phyloP scores from a whole-genome alignment of 305 asterid genomes.

The Rubia tinctorum region DNA sequence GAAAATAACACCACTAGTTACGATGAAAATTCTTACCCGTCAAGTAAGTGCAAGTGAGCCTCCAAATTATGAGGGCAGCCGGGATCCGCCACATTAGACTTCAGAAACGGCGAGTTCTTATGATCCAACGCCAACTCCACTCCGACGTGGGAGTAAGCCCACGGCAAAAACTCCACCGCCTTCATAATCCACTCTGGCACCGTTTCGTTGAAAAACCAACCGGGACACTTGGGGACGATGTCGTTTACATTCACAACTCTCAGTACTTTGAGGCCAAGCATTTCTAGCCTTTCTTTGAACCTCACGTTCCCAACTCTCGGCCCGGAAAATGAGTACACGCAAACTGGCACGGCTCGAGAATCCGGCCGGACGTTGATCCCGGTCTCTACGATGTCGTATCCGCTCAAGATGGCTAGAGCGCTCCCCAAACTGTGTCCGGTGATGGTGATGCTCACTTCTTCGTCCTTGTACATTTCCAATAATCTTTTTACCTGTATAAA shows the following conservation, averaged over 20 bases:
- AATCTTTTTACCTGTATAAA: slow-evolving; percentile 15
- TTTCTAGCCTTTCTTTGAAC: slow-evolving; percentile 28
- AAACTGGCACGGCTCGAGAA: slow-evolving; percentile 13
- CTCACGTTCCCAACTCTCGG: slow-evolving; percentile 34
- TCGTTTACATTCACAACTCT: slow-evolving; percentile 34
- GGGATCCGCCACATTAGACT: slow-evolving; percentile 22
- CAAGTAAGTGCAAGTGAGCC: slow-evolving; percentile 47
- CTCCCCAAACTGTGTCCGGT: slow-evolving; percentile 37
- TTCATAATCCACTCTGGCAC: slow-evolving; percentile 26
- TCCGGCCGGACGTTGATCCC: slow-evolving; percentile 16
- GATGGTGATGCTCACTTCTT: slow-evolving; percentile 30
- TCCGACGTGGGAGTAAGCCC: slow-evolving; percentile 55
- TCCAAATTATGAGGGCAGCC: slow-evolving; percentile 49
- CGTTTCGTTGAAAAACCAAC: slow-evolving; percentile 38
- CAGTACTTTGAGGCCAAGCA: slow-evolving; percentile 25
- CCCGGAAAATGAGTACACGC: slow-evolving; percentile 27
- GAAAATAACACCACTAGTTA: no score
- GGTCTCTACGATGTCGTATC: slow-evolving; percentile 28
- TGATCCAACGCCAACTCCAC: slow-evolving; percentile 47
- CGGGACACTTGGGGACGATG: slow-evolving; percentile 40
- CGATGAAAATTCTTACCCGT: slow-evolving; percentile 36
- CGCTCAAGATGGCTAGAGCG: slow-evolving; percentile 32
- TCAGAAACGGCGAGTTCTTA: slow-evolving; percentile 40
- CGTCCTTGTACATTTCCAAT: slow-evolving; percentile 19
- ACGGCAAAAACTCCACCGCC: slow-evolving; percentile 35